phyloP scores from a whole-genome alignment of 2,329 filamentous ascomycete species.

The Fusarium succisae region DNA sequence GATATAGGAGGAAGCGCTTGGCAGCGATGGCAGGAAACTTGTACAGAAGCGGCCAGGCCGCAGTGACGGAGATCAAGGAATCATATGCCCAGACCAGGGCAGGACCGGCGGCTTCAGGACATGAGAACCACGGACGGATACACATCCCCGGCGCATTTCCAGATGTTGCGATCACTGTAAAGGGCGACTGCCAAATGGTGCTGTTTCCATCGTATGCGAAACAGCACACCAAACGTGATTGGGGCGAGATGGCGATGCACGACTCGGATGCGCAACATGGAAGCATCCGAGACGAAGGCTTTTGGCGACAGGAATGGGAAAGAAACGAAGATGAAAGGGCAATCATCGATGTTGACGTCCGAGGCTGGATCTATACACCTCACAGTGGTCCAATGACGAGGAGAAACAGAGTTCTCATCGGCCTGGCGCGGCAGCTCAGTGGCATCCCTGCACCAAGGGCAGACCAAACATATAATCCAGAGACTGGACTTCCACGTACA shows the following conservation, averaged over 20 bases:
- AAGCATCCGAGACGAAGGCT: slow-evolving; percentile 71
- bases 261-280: slow-evolving; percentile 47
- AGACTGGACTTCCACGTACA: slow-evolving; percentile 30
- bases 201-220: slow-evolving; percentile 95
- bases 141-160: slow-evolving; percentile 81
- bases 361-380: slow-evolving; percentile 94
- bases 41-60: slow-evolving; percentile 65
- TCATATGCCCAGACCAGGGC: slow-evolving; percentile 65
- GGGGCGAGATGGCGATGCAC: slow-evolving; percentile 44
- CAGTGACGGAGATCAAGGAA: slow-evolving; percentile 67
- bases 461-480: slow-evolving; percentile 43
- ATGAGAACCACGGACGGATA: slow-evolving; percentile 45
- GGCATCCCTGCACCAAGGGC: slow-evolving; percentile 78
- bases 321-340: slow-evolving; percentile 83
- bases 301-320: slow-evolving; percentile 83
- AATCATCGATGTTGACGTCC: slow-evolving; percentile 91
- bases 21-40: slow-evolving; percentile 69
- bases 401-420: slow-evolving; percentile 86
- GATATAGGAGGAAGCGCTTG: slow-evolving; percentile 80
- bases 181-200: slow-evolving; percentile 90
- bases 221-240: slow-evolving; percentile 67
- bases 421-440: slow-evolving; percentile 85
- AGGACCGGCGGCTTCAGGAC: slow-evolving; percentile 42
- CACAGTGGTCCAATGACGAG: slow-evolving; percentile 85
- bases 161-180: slow-evolving; percentile 80